Base-by-base conservation (phyloP, 1,284 basidiomycete genomes). In the Tylopilus sp. region DNA sequence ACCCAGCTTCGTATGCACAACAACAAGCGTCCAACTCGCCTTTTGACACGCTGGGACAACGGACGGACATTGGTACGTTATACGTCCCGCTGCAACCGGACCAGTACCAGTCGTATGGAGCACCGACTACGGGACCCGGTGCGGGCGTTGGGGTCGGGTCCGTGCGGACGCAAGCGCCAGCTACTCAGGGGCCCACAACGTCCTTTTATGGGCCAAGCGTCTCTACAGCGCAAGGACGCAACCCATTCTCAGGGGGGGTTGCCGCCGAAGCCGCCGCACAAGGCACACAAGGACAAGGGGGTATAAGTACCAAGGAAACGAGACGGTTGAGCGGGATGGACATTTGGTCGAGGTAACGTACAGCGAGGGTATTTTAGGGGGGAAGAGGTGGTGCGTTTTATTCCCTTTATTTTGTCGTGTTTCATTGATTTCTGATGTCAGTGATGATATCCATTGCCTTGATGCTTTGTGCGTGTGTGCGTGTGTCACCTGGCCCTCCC, bases 21-120 rank as follows among this genome's bases (percentile, higher is more conserved):
- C 71, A 72, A 10, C 33, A 34, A 18, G 56, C 72, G 8, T 54
- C 74, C 12, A 68, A 73, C 4, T 63, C 77, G 9, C 64, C 76
- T 1, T 86, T 86, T 60, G 83, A 86, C 46, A 64, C 76, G 18
- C 57, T 83, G 19, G 84, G 84, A 53, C 73, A 79, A 45, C 75
- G 84, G 44, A 71, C 78, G 30, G 85, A 87, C 45, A 80, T 86
- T 41, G 79, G 78, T 40, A 76, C 76, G 49, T 64, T 89, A 65
- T 91, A 82, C 61, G 82, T 81, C 34, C 87, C 88, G 1, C 77
- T 90, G 74, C 89, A 90, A 63, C 83, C 87, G 26, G 86, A 89
- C 29, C 82, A 85, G 58, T 89, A 80, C 63, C 76, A 78, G 55
- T 63, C 75, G 30, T 87, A 86, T 59, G 64, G 72, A 15, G 61